Base-by-base conservation (phyloP, 441 rosid genomes). In the Eutrema salsugineum region DNA sequence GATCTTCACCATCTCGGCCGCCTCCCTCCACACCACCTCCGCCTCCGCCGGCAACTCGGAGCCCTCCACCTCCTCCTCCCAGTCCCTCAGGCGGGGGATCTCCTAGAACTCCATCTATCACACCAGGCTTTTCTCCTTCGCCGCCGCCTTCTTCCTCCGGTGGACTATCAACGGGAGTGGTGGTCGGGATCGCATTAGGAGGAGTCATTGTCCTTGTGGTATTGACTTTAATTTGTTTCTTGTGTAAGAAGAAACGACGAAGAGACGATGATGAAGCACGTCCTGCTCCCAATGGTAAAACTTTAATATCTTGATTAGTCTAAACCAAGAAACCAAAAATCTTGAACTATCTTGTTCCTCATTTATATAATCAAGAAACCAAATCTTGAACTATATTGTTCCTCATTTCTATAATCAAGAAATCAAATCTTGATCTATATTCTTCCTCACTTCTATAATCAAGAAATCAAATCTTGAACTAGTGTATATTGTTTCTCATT, bases 171-270 rank as follows among this genome's bases (percentile, higher is more conserved):
- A 80, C 84, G 16, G 88, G 84, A 39, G 49, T 80, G 22, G 84
- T 84, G 14, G 89, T 87, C 44, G 98, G 89, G 22, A 50, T 88
- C 22, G 91, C 83, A 1, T 27, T 87, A 14, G 97, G 91, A 19
- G 98, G 91, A 66, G 80, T 86, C 70, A 86, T 47, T 22, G 27
- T 89, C 38, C 66, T 93, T 70, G 30, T 80, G 42, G 78, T 78
- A 39, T 38, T 82, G 77, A 57, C 74, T 73, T 40, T 89, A 66
- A 33, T 88, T 36, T 84, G 63, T 84, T 65, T 83, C 61, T 57
- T 84, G 68, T 81, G 84, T 22, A 73, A 74, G 66, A 87, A 78
- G 66, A 90, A 73, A 82, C 80, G 68, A 78, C 71, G 72, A 49
- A 83, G 83, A 67, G 77, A 84, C 16, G 61, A 82, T 22, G 88